These are phyloP conservation scores for Brettanomyces bruxellensis DNA, from an alignment of 805 yeast species.

Conservation along the genomic window DNA sequence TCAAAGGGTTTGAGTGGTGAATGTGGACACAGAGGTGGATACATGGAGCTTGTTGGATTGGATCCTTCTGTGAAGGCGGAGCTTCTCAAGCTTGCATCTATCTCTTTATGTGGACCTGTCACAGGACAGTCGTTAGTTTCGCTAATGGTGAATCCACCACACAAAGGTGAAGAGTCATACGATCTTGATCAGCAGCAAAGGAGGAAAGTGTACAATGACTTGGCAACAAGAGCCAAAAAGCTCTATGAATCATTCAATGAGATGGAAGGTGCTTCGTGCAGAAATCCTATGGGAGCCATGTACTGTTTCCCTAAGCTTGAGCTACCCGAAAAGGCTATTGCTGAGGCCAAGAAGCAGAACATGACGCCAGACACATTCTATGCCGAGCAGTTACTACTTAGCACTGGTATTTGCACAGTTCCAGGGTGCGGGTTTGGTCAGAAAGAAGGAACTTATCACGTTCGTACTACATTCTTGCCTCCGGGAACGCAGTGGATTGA, in stretches of 20 bases:
- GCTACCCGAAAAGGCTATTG: constrained; percentile 55
- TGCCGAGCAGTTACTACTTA: constrained; percentile 73
- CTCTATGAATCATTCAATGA: constrained; percentile 62
- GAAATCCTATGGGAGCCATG: constrained; percentile 96
- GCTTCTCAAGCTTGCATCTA: constrained; percentile 79
- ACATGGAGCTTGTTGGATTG: constrained; percentile 89
- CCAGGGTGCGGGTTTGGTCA: constrained; percentile 99
- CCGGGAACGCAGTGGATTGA: constrained; percentile 90
- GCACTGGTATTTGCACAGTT: constrained; percentile 92
- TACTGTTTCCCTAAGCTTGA: constrained; percentile 80
- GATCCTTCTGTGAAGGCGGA: constrained; percentile 57
- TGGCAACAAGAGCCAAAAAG: constrained; percentile 52
- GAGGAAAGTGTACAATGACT: constrained; percentile 47
- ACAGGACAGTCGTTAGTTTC: constrained; percentile 92
- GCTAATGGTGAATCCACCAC: constrained; percentile 89
- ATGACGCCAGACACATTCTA: constrained; percentile 78
- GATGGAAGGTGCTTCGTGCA: constrained; percentile 80
- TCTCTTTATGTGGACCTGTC: constrained; percentile 89
- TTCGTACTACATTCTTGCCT: constrained; percentile 94
- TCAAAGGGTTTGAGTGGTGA: constrained; percentile 97
- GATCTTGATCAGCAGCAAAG: constrained; percentile 59
- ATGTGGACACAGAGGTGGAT: constrained; percentile 99
- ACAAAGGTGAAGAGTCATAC: constrained; percentile 65
- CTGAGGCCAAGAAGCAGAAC: constrained; percentile 47
- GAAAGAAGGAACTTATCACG: constrained; percentile 77